Percentiles rank a stretch among this genome's conserved stretches.
These are phyloP conservation scores for Lipomyces anomalus DNA, from an alignment of 805 yeast species.

Conservation along the genomic window DNA sequence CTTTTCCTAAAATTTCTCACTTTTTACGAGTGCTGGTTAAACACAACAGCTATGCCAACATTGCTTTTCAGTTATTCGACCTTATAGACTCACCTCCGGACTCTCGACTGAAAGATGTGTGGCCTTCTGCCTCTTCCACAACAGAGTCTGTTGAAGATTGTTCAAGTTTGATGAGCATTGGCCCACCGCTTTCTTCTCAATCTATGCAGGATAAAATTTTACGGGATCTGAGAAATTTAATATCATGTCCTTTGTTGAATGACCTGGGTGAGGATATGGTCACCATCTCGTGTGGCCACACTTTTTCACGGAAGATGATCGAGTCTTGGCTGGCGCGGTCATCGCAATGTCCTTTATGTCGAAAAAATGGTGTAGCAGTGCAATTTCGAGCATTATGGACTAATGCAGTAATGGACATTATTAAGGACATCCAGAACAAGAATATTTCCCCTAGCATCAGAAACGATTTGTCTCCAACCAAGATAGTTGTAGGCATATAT, in stretches of 20 bases:
- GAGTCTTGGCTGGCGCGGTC: slow-evolving; percentile 3
- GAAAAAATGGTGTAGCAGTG: slow-evolving; percentile 1
- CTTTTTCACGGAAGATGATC: slow-evolving; percentile 7
- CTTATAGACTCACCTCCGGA: slow-evolving; percentile 14
- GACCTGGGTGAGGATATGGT: slow-evolving; percentile 11
- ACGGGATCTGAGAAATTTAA: slow-evolving; percentile 3
- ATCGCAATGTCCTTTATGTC: slow-evolving; percentile 11
- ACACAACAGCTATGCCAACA: slow-evolving; percentile 1
- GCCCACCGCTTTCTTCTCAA: background rate
- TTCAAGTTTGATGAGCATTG: background rate
- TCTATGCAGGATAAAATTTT: background rate
- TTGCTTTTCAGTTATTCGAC: slow-evolving; percentile 3
- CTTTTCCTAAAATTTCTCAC: slow-evolving; percentile 3
- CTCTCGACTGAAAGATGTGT: slow-evolving; percentile 4
- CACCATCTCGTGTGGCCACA: slow-evolving; percentile 14
- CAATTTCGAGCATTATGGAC: slow-evolving; percentile 14
- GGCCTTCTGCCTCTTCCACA: too few species aligned
- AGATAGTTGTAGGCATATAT: slow-evolving; percentile 6
- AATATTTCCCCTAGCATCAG: background rate
- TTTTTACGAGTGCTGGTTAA: slow-evolving; percentile 7
- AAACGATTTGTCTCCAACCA: background rate
- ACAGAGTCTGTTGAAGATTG: background rate
- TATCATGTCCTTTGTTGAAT: slow-evolving; percentile 8
- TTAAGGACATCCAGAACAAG: slow-evolving; percentile 8
- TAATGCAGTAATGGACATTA: slow-evolving; percentile 6